Evolutionary conservation across 169 alveolate species (phyloP), one percentile per base, ranked within the genome.

Genomic region (Babesia ovis): DNA sequence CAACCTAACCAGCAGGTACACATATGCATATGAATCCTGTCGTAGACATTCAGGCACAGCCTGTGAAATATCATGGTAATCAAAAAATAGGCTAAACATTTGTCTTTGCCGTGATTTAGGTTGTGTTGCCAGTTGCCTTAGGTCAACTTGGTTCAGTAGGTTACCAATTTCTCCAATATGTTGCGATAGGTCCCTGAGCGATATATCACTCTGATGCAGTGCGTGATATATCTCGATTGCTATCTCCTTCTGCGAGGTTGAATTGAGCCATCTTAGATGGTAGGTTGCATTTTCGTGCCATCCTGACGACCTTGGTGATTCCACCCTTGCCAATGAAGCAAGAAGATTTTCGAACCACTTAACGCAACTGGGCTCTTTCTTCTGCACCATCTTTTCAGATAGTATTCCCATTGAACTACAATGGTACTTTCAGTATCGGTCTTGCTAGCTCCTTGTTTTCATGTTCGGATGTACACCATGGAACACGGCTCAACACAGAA

Each of bases 11-110:
- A 79, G 39, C 29, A 79, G 77, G 27, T 69, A 79, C 12, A 79
- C 83, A 56, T 79, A 70, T n/a, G 83, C 87, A 58, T 32, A 79
- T 4, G 87, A 79, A 27, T 79, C 71, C 61, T 68, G 66, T 34
- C 39, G 27, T 18, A 53, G 46, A 66, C 87, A 68, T 41, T 56
- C 87, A 57, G 66, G 51, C 35, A 79, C 35, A 1, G 72, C 67
- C 31, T 70, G 64, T 29, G 81, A 68, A 18, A 60, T 56, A 42
- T 79, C 87, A 0, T 39, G 29, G 27, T 35, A 35, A 43, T 79
- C 87, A 50, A 79, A 68, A 43, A 79, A 50, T n/a, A 61, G 48
- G 32, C 83, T 32, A 39, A 79, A 51, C 87, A 79, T 79, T 34
- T 79, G 59, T 6, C 56, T 53, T 29, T 41, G 54, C 35, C 56